A percentile compares a stretch with the other conserved stretches of the same genome.
These are phyloP conservation scores for Auriscalpium orientale DNA, from an alignment of 768 basidiomycete species.

Conservation along the genomic window DNA sequence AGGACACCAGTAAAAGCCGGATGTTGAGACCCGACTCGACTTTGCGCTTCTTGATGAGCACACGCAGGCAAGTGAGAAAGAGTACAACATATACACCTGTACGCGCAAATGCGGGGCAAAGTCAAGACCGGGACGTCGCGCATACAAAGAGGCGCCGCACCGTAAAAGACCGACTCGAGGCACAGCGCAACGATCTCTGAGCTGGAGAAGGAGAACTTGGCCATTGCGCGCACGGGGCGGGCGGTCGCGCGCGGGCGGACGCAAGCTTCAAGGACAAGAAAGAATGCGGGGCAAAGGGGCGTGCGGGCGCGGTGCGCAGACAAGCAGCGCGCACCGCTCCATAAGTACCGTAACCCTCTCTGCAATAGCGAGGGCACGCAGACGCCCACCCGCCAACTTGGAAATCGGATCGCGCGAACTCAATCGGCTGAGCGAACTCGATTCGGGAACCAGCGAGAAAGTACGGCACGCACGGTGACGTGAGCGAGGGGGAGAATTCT, in stretches of 20 bases:
- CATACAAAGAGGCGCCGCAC: background rate
- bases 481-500: too few species aligned
- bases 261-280: background rate
- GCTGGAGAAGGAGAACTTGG: constrained; percentile 4
- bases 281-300: background rate
- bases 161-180: constrained; percentile 10
- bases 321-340: background rate
- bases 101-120: background rate
- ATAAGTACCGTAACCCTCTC: background rate
- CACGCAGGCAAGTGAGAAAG: constrained; percentile 4
- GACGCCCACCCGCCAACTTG: background rate
- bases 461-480: too few species aligned
- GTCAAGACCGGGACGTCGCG: background rate
- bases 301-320: background rate
- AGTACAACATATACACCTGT: constrained; percentile 6
- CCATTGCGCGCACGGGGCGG: background rate
- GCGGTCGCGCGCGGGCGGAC: background rate
- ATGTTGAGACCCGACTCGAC: constrained; percentile 3
- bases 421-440: background rate
- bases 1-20: constrained; percentile 5
- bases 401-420: background rate
- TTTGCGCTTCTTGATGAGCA: constrained; percentile 7
- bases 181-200: constrained; percentile 7
- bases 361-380: background rate
- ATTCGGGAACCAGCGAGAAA: background rate